Conservation (phyloP, 768 basidiomycete species). For the Candolleomyces eurysporus region DNA sequence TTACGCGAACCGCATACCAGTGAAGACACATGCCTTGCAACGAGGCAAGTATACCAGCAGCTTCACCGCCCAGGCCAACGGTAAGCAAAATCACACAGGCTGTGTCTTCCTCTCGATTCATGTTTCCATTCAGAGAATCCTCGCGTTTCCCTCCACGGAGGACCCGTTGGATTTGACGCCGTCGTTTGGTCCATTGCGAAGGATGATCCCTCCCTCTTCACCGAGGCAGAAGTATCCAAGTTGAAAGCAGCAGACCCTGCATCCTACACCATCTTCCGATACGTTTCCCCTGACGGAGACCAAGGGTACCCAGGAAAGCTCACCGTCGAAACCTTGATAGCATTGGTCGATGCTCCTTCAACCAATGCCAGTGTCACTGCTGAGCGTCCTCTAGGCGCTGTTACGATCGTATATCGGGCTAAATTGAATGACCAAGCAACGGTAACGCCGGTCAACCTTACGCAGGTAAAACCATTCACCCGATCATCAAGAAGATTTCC, state of each 20-base stretch:
- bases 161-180: slow-evolving; percentile 63
- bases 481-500: slow-evolving; percentile 3
- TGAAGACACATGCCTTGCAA: slow-evolving; percentile 50
- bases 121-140: slow-evolving; percentile 36
- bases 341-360: slow-evolving; percentile 33
- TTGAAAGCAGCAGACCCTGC: slow-evolving; percentile 30
- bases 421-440: slow-evolving; percentile 50
- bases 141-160: slow-evolving; percentile 70
- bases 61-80: slow-evolving; percentile 44
- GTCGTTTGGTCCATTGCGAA: slow-evolving; percentile 49
- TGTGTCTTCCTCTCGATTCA: neutral
- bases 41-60: slow-evolving; percentile 50
- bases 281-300: slow-evolving; percentile 62
- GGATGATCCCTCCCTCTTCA: slow-evolving; percentile 50
- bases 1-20: slow-evolving; percentile 71
- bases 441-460: slow-evolving; percentile 74
- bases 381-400: slow-evolving; percentile 58
- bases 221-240: slow-evolving; percentile 47
- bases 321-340: slow-evolving; percentile 55
- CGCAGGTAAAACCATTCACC: slow-evolving; percentile 49
- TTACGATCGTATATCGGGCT: slow-evolving; percentile 68
- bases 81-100: slow-evolving; percentile 20
- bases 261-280: slow-evolving; percentile 51
- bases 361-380: slow-evolving; percentile 12
- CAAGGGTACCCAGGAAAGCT: slow-evolving; percentile 70